A percentile compares a stretch with the other conserved stretches of the same genome.
These are phyloP conservation scores for Allium cepa DNA, from an alignment of 106 monocot species.

Conservation along the genomic window DNA sequence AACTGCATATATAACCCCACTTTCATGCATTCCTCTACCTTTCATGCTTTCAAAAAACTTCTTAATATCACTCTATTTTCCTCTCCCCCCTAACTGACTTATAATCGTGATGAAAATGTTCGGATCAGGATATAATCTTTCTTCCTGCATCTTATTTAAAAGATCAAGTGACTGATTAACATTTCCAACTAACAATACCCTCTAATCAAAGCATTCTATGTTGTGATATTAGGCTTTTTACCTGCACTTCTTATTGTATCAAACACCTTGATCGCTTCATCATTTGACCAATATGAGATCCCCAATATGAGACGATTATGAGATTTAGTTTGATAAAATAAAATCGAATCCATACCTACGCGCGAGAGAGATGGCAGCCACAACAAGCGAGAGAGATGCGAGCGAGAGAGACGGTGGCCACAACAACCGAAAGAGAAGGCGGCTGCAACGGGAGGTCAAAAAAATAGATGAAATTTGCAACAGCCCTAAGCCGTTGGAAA, in stretches of 20 bases:
- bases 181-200: conserved; percentile 60
- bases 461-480: too few relatives aligned
- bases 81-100: conserved; percentile 53
- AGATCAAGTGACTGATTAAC: conserved; percentile 37
- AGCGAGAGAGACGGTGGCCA: too few relatives aligned
- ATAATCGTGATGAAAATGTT: conserved; percentile 56
- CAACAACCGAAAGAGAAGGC: too few relatives aligned
- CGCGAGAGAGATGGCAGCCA: too few relatives aligned
- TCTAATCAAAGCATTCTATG: conserved; percentile 62
- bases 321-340: too few relatives aligned
- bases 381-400: too few relatives aligned
- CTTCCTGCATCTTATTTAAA: conserved; percentile 53
- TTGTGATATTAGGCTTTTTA: conserved; percentile 43
- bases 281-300: conserved; percentile 16
- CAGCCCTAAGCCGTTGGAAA: too few relatives aligned
- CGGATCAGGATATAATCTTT: conserved; percentile 72
- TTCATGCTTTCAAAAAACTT: conserved; percentile 51
- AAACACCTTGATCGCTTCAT: conserved; percentile 38
- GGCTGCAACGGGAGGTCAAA: too few relatives aligned
- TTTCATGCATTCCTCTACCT: conserved; percentile 36
- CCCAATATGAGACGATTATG: too few relatives aligned
- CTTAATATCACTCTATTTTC: conserved; percentile 61
- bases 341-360: too few relatives aligned
- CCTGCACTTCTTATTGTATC: conserved; percentile 49
- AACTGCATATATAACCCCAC: conserved; percentile 54